phyloP scores from a whole-genome alignment of 306 rosid species.

The Corylus heterophylla region DNA sequence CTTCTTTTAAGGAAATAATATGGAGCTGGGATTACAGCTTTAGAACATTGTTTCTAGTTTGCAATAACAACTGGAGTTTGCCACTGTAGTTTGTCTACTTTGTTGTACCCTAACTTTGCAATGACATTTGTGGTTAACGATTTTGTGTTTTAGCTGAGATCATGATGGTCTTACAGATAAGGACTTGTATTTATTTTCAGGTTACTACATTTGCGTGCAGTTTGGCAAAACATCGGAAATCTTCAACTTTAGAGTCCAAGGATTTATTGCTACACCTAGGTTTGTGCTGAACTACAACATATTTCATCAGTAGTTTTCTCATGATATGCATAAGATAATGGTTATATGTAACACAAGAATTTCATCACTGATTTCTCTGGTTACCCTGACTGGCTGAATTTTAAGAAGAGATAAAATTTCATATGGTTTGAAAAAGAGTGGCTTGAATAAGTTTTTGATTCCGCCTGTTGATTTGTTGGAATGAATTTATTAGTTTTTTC shows the following conservation, averaged over 20 bases:
- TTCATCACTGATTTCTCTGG: background rate
- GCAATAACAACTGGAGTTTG: background rate
- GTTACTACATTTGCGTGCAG: slow-evolving; percentile 78
- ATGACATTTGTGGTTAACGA: slow-evolving; percentile 4
- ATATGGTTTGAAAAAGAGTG: background rate
- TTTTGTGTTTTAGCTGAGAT: slow-evolving; percentile 22
- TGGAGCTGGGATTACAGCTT: background rate
- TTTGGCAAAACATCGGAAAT: slow-evolving; percentile 96
- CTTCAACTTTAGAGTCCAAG: slow-evolving; percentile 89
- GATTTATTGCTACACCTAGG: slow-evolving; percentile 94
- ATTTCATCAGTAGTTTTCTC: slow-evolving; percentile 22
- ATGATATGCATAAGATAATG: slow-evolving; percentile 18
- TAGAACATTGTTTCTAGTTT: background rate
- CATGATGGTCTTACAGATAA: slow-evolving; percentile 15
- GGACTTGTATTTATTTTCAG: slow-evolving; percentile 43
- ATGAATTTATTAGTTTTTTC: background rate
- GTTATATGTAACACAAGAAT: slow-evolving; percentile 1
- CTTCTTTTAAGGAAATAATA: background rate
- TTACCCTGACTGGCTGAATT: background rate
- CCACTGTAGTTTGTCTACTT: slow-evolving; percentile 5
- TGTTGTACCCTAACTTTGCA: slow-evolving; percentile 14
- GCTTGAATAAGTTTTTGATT: background rate
- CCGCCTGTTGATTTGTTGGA: background rate
- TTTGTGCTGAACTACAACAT: slow-evolving; percentile 37
- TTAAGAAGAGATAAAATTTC: slow-evolving; percentile 2